Base-by-base conservation (phyloP, 2,329 filamentous ascomycete species). In the Colletotrichum filicis region DNA sequence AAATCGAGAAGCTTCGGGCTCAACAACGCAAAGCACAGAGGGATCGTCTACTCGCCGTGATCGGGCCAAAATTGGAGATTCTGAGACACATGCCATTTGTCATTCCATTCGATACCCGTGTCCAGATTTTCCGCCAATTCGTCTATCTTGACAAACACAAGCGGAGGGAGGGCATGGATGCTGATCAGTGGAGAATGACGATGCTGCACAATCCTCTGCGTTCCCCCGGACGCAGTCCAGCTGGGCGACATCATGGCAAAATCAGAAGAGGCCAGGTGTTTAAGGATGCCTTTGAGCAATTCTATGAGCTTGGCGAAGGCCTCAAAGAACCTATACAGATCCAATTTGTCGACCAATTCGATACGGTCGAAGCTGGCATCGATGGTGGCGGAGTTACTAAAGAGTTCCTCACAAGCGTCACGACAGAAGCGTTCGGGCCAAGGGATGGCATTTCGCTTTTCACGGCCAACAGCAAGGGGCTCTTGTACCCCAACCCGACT, bases 301-400 rank as follows among this genome's bases (percentile, higher is more conserved):
- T 98, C 78, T 98, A 95, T 78, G 82, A 89, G 1, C 87, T 98
- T 5, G 93, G 93, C 0, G 93, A 96, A 16, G 92, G 92, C 0
- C 84, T 99, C 68, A 98, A 98, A 80, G 96, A 98, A 79, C 95
- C 95, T 0, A 98, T 99, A 46, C 95, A 97, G 79, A 98, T 99
- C 78, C 97, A 94, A 0, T 99, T 99, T 80, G 92, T 98, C 56
- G 97, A 99, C 80, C 90, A 95, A 73, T 99, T 97, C 76, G 94
- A 93, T 74, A 90, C 92, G 1, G 88, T 91, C 8, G 97, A 99
- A 83, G 96, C 96, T 14, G 97, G 97, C 11, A 98, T 99, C 68
- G 97, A 99, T 79, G 97, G 97, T 0, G 97, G 97, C 9, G 97
- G 97, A 74, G 97, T 99, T 9, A 98, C 96, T 2, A 99, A 99